Evolutionary conservation across 371 early-diverging fungal genomes (phyloP).

Genomic region (Haplosporangium sp.): DNA sequence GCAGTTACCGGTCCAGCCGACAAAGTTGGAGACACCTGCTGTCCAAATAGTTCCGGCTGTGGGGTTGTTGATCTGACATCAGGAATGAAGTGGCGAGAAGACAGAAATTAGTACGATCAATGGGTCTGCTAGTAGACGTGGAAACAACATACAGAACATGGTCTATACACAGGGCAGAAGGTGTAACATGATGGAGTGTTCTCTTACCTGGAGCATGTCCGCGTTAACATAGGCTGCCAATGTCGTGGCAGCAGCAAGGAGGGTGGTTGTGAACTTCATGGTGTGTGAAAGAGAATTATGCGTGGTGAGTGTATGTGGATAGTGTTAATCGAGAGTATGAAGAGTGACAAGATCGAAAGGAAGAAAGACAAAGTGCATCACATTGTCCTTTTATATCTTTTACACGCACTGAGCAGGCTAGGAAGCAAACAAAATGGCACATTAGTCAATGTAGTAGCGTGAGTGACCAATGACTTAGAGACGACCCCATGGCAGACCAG

Average conservation of each 20-base stretch:
- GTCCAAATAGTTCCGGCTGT: constrained; percentile 48
- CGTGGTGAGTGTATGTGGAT: background rate
- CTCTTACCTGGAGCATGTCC: constrained; percentile 48
- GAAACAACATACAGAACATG: too few relatives aligned
- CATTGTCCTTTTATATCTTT: too few relatives aligned
- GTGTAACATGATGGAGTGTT: background rate
- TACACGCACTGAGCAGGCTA: too few relatives aligned
- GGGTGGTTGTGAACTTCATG: constrained; percentile 40
- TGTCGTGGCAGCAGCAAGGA: constrained; percentile 27
- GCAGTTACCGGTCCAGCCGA: constrained; percentile 50
- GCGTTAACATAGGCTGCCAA: constrained; percentile 38
- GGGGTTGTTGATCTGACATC: constrained; percentile 43
- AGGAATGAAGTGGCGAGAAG: background rate
- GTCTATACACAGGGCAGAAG: too few relatives aligned
- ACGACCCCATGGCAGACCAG: too few relatives aligned
- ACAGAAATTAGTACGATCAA: background rate
- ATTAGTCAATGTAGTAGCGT: too few relatives aligned
- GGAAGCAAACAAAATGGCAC: too few relatives aligned
- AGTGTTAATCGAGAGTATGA: background rate
- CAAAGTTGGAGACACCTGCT: constrained; percentile 45
- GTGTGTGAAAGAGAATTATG: background rate
- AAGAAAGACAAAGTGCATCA: too few relatives aligned
- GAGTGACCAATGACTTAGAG: too few relatives aligned
- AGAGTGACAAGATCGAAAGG: background rate
- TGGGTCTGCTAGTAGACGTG: too few relatives aligned